A percentile compares a stretch with the other conserved stretches of the same genome.
phyloP scores from a whole-genome alignment of 192 early-diverging fungal species.

The Entomortierella beljakovae region DNA sequence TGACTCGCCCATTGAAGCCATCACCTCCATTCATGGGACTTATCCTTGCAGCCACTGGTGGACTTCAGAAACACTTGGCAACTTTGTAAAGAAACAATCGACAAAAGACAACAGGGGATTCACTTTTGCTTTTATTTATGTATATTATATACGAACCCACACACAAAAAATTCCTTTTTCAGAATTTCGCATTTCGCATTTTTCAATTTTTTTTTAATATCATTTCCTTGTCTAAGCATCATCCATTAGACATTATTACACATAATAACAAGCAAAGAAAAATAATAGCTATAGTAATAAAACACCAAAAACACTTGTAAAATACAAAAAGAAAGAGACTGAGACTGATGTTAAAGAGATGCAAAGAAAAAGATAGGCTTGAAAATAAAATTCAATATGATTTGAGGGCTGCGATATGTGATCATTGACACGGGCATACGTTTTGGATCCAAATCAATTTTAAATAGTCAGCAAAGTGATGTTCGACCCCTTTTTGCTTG shows the following conservation, averaged over 20 bases:
- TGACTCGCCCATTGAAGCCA: slow-evolving; percentile 93
- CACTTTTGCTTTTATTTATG: neutral
- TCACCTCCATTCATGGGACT: slow-evolving; percentile 94
- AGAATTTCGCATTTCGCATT: too few species aligned
- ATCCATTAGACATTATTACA: too few species aligned
- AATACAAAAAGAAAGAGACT: neutral
- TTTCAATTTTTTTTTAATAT: too few species aligned
- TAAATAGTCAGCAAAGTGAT: too few species aligned
- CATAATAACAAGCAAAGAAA: neutral
- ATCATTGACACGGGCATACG: too few species aligned
- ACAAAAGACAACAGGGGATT: neutral
- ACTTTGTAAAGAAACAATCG: slow-evolving; percentile 8
- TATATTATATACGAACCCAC: neutral
- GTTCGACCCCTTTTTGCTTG: too few species aligned
- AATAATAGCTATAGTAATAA: neutral
- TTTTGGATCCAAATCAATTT: too few species aligned
- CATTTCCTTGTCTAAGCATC: too few species aligned
- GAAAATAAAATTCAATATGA: neutral
- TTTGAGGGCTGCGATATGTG: too few species aligned
- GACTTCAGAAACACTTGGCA: slow-evolving; percentile 37
- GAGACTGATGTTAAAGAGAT: neutral
- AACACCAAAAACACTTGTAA: neutral
- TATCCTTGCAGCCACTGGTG: slow-evolving; percentile 84
- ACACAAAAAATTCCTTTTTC: neutral
- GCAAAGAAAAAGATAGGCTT: neutral